phyloP scores from a whole-genome alignment of 176 grass and related monocot genomes.

The Bonia amplexicaulis region DNA sequence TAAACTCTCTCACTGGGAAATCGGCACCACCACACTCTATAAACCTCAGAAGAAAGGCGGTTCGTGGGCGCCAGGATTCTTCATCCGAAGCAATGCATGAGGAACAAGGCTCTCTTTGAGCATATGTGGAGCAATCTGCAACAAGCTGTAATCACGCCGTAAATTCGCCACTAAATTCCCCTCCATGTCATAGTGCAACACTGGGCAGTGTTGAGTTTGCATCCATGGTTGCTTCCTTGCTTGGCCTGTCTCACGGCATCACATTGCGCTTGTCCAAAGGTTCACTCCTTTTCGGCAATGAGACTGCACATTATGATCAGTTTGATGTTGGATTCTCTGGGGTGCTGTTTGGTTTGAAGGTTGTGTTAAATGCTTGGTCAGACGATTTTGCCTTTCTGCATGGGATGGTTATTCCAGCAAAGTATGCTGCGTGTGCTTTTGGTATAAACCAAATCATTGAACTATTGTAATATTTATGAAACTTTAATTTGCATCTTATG shows the following conservation, averaged over 20 bases:
- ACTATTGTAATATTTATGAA: too few species aligned
- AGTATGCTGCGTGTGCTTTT: slow-evolving; percentile 55
- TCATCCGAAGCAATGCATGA: neutral
- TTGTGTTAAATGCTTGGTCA: slow-evolving; percentile 68
- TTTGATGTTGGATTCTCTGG: slow-evolving; percentile 82
- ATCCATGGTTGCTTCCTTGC: too few species aligned
- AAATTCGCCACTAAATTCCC: slow-evolving; percentile 1
- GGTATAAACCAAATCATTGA: too few species aligned
- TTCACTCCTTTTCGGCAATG: slow-evolving; percentile 49
- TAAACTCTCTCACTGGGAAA: neutral
- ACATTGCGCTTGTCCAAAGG: too few species aligned
- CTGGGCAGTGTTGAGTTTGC: too few species aligned
- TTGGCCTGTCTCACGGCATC: too few species aligned
- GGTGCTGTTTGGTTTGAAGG: slow-evolving; percentile 86
- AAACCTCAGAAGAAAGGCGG: neutral
- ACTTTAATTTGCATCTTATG: too few species aligned
- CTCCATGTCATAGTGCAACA: neutral
- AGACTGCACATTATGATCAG: slow-evolving; percentile 52
- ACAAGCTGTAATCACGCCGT: neutral
- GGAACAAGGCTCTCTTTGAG: slow-evolving; percentile 11
- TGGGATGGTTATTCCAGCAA: slow-evolving; percentile 71
- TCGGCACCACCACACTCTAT: neutral
- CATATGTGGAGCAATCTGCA: neutral
- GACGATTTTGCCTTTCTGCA: slow-evolving; percentile 55
- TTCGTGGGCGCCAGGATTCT: neutral